Evolutionary conservation across 768 basidiomycete species (phyloP).

Genomic region (Hemileccinum rubropunctum): DNA sequence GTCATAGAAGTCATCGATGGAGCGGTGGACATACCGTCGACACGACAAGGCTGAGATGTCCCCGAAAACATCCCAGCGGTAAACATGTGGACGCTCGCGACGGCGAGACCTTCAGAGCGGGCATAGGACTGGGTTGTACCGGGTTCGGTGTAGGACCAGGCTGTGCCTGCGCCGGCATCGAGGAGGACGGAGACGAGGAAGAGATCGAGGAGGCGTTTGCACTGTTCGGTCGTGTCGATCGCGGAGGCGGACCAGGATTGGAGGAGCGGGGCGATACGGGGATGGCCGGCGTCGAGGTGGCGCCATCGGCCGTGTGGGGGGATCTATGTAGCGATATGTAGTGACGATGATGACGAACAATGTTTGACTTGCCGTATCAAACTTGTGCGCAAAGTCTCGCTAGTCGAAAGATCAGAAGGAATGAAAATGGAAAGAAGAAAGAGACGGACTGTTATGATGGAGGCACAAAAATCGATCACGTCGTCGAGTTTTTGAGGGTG

Average conservation of each 20-base stretch:
- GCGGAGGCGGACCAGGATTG: conserved; percentile 47
- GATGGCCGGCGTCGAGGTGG: conserved; percentile 70
- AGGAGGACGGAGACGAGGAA: conserved; percentile 90
- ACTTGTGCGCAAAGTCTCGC: conserved; percentile 80
- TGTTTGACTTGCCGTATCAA: conserved; percentile 48
- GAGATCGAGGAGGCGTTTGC: conserved; percentile 80
- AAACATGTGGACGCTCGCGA: conserved; percentile 93
- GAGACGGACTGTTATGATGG: conserved; percentile 68
- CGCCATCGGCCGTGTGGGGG: conserved; percentile 89
- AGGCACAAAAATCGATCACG: conserved; percentile 71
- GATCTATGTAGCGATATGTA: no score
- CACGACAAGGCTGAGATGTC: conserved; percentile 57
- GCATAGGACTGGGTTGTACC: conserved; percentile 50
- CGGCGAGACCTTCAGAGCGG: conserved; percentile 81
- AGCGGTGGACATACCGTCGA: conserved; percentile 68
- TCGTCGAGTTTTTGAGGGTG: conserved; percentile 69
- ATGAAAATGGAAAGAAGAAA: not conserved
- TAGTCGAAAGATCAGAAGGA: conserved; percentile 32
- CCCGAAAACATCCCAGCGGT: conserved; percentile 77
- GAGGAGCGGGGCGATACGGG: conserved; percentile 63
- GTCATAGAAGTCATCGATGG: no score
- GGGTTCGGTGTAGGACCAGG: conserved; percentile 74
- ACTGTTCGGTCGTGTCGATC: conserved; percentile 53
- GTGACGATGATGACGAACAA: not conserved
- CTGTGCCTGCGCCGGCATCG: conserved; percentile 88